Conservation (phyloP, 768 basidiomycete species). For the Leccinum uliginosum region DNA sequence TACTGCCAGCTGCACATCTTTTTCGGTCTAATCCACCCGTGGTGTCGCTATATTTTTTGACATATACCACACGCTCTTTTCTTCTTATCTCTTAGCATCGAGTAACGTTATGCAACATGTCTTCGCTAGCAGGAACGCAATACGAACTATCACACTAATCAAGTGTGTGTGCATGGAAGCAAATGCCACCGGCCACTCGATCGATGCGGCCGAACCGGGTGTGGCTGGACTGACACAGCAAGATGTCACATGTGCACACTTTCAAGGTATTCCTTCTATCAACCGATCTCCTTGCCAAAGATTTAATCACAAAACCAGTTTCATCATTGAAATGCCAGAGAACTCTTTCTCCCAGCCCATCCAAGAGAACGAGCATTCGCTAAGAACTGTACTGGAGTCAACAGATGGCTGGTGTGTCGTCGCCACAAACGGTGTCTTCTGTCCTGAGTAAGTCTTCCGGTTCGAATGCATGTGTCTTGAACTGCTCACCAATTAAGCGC, state of each 20-base stretch:
- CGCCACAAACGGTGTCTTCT: constrained; percentile 14
- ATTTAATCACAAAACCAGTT: background rate
- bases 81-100: background rate
- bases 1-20: constrained; percentile 2
- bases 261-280: background rate
- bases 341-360: background rate
- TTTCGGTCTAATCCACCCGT: constrained; percentile 10
- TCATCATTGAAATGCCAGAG: background rate
- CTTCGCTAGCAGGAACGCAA: too few relatives aligned
- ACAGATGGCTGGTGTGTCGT: constrained; percentile 5
- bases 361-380: background rate
- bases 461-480: background rate
- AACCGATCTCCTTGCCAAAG: background rate
- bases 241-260: background rate
- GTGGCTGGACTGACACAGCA: too few relatives aligned
- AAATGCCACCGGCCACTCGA: too few relatives aligned
- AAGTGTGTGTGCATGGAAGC: too few relatives aligned
- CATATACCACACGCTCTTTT: constrained; percentile 25
- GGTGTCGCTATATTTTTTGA: constrained; percentile 34
- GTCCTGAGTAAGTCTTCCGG: constrained; percentile 15
- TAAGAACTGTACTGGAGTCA: background rate
- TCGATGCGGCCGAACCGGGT: too few relatives aligned
- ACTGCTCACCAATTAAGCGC: background rate
- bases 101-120: too few relatives aligned
- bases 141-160: too few relatives aligned